These are phyloP conservation scores for Mycena vulgaris DNA, from an alignment of 768 basidiomycete genomes.

Conservation along the genomic window DNA sequence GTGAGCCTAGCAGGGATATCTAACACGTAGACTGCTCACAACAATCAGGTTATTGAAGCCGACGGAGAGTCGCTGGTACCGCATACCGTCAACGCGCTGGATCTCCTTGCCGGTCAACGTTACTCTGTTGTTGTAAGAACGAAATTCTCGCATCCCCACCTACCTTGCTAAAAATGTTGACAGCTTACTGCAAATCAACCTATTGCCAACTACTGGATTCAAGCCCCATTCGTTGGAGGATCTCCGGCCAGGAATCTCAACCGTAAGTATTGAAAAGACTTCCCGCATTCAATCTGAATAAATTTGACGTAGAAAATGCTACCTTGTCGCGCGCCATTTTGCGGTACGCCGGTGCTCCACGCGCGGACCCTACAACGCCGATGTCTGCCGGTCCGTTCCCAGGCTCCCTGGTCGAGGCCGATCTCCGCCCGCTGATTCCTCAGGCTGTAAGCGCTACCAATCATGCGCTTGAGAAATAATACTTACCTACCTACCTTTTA, in stretches of 20 bases:
- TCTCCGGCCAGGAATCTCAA: conserved; percentile 46
- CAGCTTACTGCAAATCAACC: conserved; percentile 58
- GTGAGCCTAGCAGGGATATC: neutral
- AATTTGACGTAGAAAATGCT: conserved; percentile 4
- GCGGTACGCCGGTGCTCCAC: conserved; percentile 53
- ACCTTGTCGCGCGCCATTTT: conserved; percentile 51
- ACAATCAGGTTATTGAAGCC: conserved; percentile 12
- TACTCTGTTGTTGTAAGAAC: conserved; percentile 57
- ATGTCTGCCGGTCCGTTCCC: conserved; percentile 30
- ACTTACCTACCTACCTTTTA: conserved; percentile 25
- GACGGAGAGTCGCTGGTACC: conserved; percentile 11
- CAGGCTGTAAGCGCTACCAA: neutral
- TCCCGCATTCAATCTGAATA: neutral
- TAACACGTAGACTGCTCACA: no score
- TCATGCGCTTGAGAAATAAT: neutral
- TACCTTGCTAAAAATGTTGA: conserved; percentile 17
- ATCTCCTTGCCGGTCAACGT: conserved; percentile 64
- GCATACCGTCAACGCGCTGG: conserved; percentile 11
- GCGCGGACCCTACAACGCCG: conserved; percentile 49
- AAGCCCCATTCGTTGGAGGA: conserved; percentile 45
- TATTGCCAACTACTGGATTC: conserved; percentile 64
- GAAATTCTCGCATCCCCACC: neutral
- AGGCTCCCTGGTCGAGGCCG: conserved; percentile 30
- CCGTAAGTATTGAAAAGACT: conserved; percentile 8
- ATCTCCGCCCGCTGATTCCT: conserved; percentile 32